These are phyloP conservation scores for Diaporthe ilicicola DNA, from an alignment of 2,329 filamentous ascomycete genomes.

Conservation along the genomic window DNA sequence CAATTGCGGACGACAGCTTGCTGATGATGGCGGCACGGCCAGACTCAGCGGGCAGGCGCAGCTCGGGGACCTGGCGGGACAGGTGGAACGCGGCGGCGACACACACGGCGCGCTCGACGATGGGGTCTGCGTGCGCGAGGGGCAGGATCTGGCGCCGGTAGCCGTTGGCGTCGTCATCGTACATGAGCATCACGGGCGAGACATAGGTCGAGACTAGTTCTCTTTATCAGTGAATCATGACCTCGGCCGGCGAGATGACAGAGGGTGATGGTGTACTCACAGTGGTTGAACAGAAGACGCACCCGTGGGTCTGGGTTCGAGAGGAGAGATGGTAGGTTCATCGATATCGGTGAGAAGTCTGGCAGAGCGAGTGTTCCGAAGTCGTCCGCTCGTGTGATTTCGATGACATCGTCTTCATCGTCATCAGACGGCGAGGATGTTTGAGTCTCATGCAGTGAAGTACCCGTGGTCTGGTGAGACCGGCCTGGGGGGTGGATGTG, in stretches of 20 bases:
- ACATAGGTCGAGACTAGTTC: constrained; percentile 25
- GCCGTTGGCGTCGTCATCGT: constrained; percentile 31
- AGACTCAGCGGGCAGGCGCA: constrained; percentile 29
- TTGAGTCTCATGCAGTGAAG: neutral
- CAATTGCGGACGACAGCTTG: constrained; percentile 18
- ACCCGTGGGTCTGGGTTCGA: constrained; percentile 15
- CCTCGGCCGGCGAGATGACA: neutral
- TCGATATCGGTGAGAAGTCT: neutral
- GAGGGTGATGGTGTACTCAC: neutral
- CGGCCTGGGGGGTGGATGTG: too few relatives aligned
- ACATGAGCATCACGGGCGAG: constrained; percentile 32
- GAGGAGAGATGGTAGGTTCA: constrained; percentile 19
- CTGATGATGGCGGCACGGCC: constrained; percentile 29
- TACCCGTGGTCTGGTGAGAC: neutral
- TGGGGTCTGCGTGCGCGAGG: constrained; percentile 25
- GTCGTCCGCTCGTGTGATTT: neutral
- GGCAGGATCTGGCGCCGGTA: constrained; percentile 31
- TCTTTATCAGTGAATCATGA: neutral
- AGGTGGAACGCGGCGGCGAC: constrained; percentile 32
- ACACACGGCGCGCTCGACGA: constrained; percentile 32
- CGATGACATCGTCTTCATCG: neutral
- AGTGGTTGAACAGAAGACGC: constrained; percentile 30
- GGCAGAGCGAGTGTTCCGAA: neutral
- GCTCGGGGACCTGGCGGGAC: constrained; percentile 26
- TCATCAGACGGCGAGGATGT: neutral